Base-by-base conservation (phyloP, 2,329 filamentous ascomycete genomes). In the Falciphora oryzae region DNA sequence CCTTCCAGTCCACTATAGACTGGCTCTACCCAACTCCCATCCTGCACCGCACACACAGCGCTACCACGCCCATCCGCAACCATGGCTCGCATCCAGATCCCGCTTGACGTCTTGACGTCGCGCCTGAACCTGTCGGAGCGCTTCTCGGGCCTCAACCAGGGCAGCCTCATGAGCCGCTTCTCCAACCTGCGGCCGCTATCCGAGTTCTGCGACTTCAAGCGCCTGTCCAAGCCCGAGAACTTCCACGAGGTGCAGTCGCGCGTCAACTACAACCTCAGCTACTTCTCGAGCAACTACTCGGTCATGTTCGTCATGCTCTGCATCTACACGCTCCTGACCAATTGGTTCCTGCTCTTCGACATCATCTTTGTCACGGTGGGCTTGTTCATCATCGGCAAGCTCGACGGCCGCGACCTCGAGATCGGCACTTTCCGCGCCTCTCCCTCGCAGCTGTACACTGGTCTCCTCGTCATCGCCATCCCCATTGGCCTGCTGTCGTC, bases 251-350 rank as follows among this genome's bases (percentile, higher is more conserved):
- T 92, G 69, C 94, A 98, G 79, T 93, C 89, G 71, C 88, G 94
- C 69, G 89, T 97, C 80, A 96, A 96, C 83, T 97, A 97, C 88
- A 99, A 99, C 79, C 81, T 99, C 69, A 88, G 90, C 76, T 90
- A 98, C 82, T 99, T 96, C 84, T 96, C 93, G 68, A 97, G 92
- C 89, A 99, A 99, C 83, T 99, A 99, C 85, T 90, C 91, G 70
- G 89, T 91, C 68, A 86, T 98, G 71, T 97, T 98, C 76, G 83
- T 91, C 72, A 96, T 99, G 89, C 89, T 99, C 74, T 92, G 90
- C 82, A 89, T 99, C 80, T 99, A 99, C 83, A 91, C 91, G 73
- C 81, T 99, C 73, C 84, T 99, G 73, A 95, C 92, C 71, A 98
- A 97, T 80, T 83, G 87, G 73, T 79, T 88, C 59, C 85, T 99